These are phyloP conservation scores for Penicillium cinerascens DNA, from an alignment of 495 filamentous ascomycete genomes.

Conservation along the genomic window DNA sequence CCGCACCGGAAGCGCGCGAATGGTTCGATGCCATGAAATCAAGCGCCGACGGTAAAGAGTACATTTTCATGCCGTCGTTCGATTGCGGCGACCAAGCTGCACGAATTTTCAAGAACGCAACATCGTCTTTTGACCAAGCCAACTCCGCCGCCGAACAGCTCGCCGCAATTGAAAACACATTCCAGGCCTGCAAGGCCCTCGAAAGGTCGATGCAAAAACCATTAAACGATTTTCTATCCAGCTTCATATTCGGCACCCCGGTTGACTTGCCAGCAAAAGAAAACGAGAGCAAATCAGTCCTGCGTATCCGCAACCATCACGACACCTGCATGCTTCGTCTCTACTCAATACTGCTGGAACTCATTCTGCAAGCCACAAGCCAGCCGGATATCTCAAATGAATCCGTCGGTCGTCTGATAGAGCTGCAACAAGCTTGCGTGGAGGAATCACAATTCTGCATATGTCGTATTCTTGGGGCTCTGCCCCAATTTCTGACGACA, in stretches of 20 bases:
- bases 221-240: too few relatives aligned
- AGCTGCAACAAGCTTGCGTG: not conserved
- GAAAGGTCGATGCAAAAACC: too few relatives aligned
- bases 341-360: not conserved
- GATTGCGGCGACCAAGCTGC: constrained; percentile 1
- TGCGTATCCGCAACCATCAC: constrained; percentile 1
- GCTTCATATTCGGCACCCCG: too few relatives aligned
- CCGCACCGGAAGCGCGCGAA: not conserved
- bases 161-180: not conserved
- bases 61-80: constrained; percentile 1
- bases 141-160: not conserved
- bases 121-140: not conserved
- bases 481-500: not conserved
- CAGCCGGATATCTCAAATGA: too few relatives aligned
- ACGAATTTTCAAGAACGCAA: not conserved
- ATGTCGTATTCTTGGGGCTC: not conserved
- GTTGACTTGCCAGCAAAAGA: too few relatives aligned
- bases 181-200: not conserved
- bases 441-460: not conserved
- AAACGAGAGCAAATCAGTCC: too few relatives aligned
- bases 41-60: not conserved
- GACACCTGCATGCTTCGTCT: constrained; percentile 1
- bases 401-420: not conserved
- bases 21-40: not conserved
- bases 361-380: not conserved